Evolutionary conservation across 352 stramenopile species (phyloP).

Genomic region (Paralagenidium karlingii): DNA sequence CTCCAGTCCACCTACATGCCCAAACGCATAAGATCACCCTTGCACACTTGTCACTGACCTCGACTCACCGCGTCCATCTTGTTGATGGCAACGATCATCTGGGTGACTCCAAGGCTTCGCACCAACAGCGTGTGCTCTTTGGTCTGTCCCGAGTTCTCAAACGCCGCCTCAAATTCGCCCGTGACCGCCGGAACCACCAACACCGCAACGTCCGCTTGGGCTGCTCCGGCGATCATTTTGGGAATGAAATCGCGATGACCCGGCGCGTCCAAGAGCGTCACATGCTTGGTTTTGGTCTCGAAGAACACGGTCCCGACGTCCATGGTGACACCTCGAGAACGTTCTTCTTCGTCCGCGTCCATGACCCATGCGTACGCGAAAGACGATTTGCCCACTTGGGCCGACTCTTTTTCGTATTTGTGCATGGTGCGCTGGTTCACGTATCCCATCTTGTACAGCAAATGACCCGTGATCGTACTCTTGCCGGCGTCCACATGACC

Average conservation of each 20-base stretch:
- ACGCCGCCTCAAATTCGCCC: slow-evolving; percentile 93
- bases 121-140: slow-evolving; percentile 95
- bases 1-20: slow-evolving; percentile 34
- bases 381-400: slow-evolving; percentile 87
- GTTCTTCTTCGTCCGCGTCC: slow-evolving; percentile 81
- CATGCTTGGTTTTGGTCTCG: slow-evolving; percentile 78
- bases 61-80: slow-evolving; percentile 91
- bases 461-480: slow-evolving; percentile 94
- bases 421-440: slow-evolving; percentile 80
- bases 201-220: slow-evolving; percentile 85
- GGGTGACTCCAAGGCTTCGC: slow-evolving; percentile 86
- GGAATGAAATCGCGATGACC: slow-evolving; percentile 96
- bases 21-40: not conserved
- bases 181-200: slow-evolving; percentile 91
- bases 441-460: slow-evolving; percentile 87
- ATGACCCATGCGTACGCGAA: slow-evolving; percentile 95
- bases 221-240: slow-evolving; percentile 95
- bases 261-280: slow-evolving; percentile 94
- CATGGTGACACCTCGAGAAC: slow-evolving; percentile 95
- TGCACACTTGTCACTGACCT: not conserved
- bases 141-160: slow-evolving; percentile 93
- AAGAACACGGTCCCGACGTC: slow-evolving; percentile 93
- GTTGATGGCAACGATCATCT: slow-evolving; percentile 95
- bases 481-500: slow-evolving; percentile 97
- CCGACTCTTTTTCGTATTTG: slow-evolving; percentile 87